A percentile compares a stretch with the other conserved stretches of the same genome.
phyloP scores from a whole-genome alignment of 2,329 filamentous ascomycete species.

The Diaporthe vaccinii region DNA sequence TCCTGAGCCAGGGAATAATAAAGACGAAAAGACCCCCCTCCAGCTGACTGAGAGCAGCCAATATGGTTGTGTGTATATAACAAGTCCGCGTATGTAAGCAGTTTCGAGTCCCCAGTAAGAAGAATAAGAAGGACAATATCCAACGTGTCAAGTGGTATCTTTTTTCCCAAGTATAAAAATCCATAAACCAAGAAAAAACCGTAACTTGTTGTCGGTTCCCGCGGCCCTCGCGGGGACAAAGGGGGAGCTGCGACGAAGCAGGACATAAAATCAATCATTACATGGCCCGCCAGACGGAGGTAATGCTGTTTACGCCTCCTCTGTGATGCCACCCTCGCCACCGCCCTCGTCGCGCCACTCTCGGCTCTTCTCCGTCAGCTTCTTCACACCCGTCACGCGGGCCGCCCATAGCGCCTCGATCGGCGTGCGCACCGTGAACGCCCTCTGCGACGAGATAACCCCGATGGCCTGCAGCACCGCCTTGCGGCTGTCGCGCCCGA shows the following conservation, averaged over 20 bases:
- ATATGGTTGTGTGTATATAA: conserved; percentile 17
- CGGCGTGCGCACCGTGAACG: conserved; percentile 91
- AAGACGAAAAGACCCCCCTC: not conserved
- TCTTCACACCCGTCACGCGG: conserved; percentile 84
- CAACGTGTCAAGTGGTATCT: conserved; percentile 39
- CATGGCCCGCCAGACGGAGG: not conserved
- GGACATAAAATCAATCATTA: conserved; percentile 29
- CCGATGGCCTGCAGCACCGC: conserved; percentile 96
- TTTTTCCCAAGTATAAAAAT: conserved; percentile 36
- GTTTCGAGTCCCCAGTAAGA: conserved; percentile 5
- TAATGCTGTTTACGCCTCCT: conserved; percentile 64
- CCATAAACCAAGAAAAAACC: conserved; percentile 27
- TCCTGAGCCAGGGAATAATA: conserved; percentile 4
- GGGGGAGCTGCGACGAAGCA: conserved; percentile 2
- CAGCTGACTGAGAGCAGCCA: conserved; percentile 13
- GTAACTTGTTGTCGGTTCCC: conserved; percentile 10
- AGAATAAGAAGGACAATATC: conserved; percentile 29
- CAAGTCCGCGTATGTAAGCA: conserved; percentile 26
- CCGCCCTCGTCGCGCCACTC: conserved; percentile 93
- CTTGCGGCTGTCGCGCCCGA: conserved; percentile 93
- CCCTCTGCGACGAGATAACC: conserved; percentile 94
- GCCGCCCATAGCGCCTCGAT: conserved; percentile 92
- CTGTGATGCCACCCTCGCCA: conserved; percentile 76
- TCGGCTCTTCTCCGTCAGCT: conserved; percentile 84
- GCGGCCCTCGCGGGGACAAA: not conserved